Evolutionary conservation across 352 stramenopile genomes (phyloP).

Genomic region (Pythium periplocum): DNA sequence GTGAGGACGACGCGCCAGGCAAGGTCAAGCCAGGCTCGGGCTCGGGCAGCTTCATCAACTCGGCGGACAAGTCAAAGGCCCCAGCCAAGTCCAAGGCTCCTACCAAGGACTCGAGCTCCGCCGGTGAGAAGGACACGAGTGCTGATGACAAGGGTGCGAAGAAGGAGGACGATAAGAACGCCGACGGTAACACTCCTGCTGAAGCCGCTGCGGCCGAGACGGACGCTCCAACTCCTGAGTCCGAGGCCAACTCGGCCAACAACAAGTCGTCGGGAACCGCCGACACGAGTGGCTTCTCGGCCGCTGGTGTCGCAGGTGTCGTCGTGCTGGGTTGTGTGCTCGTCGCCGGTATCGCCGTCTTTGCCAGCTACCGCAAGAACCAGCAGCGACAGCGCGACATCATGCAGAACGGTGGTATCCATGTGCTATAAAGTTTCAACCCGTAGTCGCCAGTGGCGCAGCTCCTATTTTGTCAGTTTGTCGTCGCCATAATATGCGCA

Average conservation of each 20-base stretch:
- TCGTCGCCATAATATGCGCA: slow-evolving; percentile 1
- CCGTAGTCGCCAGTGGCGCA: not conserved
- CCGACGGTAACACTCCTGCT: slow-evolving; percentile 1
- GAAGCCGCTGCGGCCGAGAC: slow-evolving; percentile 2
- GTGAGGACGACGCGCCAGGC: not conserved
- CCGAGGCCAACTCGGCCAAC: slow-evolving; percentile 29
- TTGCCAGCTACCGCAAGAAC: slow-evolving; percentile 77
- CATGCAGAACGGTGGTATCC: slow-evolving; percentile 56
- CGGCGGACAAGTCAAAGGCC: no score
- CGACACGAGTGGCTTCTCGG: slow-evolving; percentile 26
- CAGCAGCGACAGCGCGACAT: slow-evolving; percentile 71
- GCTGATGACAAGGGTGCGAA: slow-evolving; percentile 2
- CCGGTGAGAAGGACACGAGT: slow-evolving; percentile 1
- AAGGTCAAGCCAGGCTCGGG: not conserved
- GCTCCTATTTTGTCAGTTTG: slow-evolving; percentile 3
- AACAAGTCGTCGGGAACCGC: slow-evolving; percentile 19
- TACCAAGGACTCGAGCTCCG: not conserved
- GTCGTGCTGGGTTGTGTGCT: slow-evolving; percentile 51
- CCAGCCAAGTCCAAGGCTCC: no score
- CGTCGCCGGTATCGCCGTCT: slow-evolving; percentile 41
- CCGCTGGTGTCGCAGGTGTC: slow-evolving; percentile 47
- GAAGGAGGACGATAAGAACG: slow-evolving; percentile 2
- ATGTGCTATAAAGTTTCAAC: slow-evolving; percentile 20
- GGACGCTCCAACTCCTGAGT: slow-evolving; percentile 2
- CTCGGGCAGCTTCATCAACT: no score